Conservation (phyloP, 2,329 filamentous ascomycete genomes). For the Ascochyta rabiei region DNA sequence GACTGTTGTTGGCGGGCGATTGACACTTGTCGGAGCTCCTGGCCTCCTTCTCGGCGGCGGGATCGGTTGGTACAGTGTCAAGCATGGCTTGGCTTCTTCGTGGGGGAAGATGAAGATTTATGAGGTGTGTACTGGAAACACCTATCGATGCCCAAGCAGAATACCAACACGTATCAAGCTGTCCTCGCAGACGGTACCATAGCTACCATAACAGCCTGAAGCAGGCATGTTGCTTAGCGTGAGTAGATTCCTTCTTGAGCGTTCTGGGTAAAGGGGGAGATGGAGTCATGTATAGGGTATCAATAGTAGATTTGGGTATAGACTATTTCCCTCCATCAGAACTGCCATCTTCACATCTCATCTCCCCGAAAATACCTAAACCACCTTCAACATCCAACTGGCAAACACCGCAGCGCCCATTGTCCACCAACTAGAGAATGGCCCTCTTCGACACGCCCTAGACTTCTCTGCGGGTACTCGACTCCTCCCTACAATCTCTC, state of each 20-base stretch:
- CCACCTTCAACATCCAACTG: not conserved
- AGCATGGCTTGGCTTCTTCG: constrained; percentile 18
- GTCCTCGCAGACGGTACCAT: constrained; percentile 35
- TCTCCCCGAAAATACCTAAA: not conserved
- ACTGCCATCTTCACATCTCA: no score
- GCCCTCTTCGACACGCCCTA: not conserved
- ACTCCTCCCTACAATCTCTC: not conserved
- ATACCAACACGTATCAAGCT: not conserved
- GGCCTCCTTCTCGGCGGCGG: constrained; percentile 38
- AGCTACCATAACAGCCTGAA: constrained; percentile 21
- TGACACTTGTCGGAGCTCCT: constrained; percentile 35
- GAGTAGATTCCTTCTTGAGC: no score
- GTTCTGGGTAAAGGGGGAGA: not conserved
- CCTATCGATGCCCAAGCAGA: not conserved
- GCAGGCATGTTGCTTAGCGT: not conserved
- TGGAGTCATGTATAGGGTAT: not conserved
- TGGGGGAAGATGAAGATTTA: constrained; percentile 21
- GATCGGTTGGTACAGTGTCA: constrained; percentile 20
- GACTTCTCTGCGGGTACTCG: not conserved
- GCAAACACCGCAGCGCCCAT: not conserved
- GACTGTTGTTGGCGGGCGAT: constrained; percentile 33
- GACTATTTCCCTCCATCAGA: not conserved
- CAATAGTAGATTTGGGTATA: not conserved
- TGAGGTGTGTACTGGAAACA: not conserved
- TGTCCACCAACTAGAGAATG: not conserved